These are phyloP conservation scores for Eleusine coracana DNA, from an alignment of 176 grass and related monocot genomes.

Conservation along the genomic window DNA sequence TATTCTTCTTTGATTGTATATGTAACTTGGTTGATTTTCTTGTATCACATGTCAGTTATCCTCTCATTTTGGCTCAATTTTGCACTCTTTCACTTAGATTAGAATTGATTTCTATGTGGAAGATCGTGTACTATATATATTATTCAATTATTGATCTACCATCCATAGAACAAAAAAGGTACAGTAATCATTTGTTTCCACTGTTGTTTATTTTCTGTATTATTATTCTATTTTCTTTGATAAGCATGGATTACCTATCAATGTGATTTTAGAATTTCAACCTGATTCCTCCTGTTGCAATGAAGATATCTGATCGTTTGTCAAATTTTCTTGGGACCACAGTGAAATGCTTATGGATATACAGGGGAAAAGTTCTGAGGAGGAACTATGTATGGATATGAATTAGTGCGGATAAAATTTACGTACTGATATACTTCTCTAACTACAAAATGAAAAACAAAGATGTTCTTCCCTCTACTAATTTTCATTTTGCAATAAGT, in stretches of 20 bases:
- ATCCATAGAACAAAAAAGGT: background rate
- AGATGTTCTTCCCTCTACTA: background rate
- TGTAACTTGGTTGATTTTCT: background rate
- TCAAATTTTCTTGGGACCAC: background rate
- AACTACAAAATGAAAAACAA: background rate
- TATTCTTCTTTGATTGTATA: background rate
- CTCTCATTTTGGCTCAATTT: background rate
- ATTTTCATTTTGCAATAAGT: background rate
- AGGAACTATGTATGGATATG: background rate
- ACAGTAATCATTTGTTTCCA: background rate
- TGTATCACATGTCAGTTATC: conserved; percentile 17
- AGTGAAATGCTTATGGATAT: background rate
- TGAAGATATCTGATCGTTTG: background rate
- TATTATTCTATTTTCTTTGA: background rate
- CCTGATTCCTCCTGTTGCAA: background rate
- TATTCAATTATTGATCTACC: background rate
- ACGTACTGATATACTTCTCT: too few species aligned
- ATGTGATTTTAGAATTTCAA: background rate
- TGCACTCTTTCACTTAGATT: background rate
- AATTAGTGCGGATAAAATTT: background rate
- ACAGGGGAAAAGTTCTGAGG: background rate
- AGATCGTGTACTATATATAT: background rate
- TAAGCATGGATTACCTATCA: background rate
- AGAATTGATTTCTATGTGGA: background rate
- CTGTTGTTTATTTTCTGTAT: background rate